phyloP scores from a whole-genome alignment of 2,329 filamentous ascomycete species.

The Alternaria viburni region DNA sequence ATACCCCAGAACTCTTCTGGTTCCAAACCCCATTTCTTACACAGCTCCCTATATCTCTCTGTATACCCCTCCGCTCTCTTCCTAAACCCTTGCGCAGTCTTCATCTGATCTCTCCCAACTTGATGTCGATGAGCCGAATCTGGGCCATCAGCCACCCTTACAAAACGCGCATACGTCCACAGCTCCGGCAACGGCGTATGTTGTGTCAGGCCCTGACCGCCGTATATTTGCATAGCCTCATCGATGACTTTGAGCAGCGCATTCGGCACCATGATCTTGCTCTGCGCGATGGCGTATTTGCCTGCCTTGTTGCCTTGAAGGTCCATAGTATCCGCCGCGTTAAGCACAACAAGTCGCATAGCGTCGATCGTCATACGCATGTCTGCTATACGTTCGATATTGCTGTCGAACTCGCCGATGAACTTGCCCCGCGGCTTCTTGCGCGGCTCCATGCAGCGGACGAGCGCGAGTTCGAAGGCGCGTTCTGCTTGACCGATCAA shows the following conservation, averaged over 20 bases:
- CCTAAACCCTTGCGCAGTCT: conserved; percentile 46
- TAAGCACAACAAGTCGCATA: conserved; percentile 51
- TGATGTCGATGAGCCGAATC: conserved; percentile 53
- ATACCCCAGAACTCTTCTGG: conserved; percentile 40
- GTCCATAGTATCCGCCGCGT: conserved; percentile 53
- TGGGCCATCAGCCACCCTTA: conserved; percentile 52
- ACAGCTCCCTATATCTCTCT: conserved; percentile 43
- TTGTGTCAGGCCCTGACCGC: conserved; percentile 51
- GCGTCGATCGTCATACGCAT: conserved; percentile 52
- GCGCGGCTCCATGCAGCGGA: conserved; percentile 46
- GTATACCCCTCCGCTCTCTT: conserved; percentile 46
- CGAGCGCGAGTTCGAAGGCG: conserved; percentile 50
- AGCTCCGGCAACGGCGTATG: conserved; percentile 52
- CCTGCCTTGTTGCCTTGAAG: conserved; percentile 51
- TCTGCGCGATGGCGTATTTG: conserved; percentile 51
- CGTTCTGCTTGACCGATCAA: conserved; percentile 53
- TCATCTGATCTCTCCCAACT: conserved; percentile 52
- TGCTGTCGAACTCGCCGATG: conserved; percentile 51
- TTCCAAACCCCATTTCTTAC: conserved; percentile 42
- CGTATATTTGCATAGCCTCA: conserved; percentile 54
- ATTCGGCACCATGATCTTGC: conserved; percentile 53
- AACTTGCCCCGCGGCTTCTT: conserved; percentile 51
- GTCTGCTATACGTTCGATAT: conserved; percentile 51
- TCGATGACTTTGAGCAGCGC: conserved; percentile 50
- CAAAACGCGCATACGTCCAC: conserved; percentile 53